Conservation (phyloP, 139 green algal species). For the Closterium sp. region DNA sequence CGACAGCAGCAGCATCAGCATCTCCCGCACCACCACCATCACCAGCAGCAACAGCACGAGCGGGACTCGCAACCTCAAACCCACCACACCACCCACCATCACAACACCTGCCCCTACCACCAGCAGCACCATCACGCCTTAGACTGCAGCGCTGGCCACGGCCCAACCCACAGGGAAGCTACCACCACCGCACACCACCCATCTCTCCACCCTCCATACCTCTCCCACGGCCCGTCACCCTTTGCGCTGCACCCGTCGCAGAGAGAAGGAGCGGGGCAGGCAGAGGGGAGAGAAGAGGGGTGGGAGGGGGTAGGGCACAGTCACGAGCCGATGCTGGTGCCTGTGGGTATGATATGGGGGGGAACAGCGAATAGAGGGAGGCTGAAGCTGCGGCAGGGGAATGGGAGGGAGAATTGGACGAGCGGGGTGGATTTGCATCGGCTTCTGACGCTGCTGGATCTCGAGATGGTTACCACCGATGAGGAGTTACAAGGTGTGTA, state of each 20-base stretch:
- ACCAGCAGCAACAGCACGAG: no score
- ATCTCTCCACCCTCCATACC: no score
- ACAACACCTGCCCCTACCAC: neutral
- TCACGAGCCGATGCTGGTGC: neutral
- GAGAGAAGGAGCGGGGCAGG: neutral
- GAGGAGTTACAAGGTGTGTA: conserved; percentile 14
- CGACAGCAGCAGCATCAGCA: neutral
- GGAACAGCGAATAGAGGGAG: conserved; percentile 19
- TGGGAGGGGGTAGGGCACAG: neutral
- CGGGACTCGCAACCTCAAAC: neutral
- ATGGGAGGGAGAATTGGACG: conserved; percentile 33
- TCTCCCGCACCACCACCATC: no score
- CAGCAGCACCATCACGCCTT: neutral
- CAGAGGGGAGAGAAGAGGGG: neutral
- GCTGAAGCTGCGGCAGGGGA: conserved; percentile 22
- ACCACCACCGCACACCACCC: no score
- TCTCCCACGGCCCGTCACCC: no score
- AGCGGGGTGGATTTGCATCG: conserved; percentile 11
- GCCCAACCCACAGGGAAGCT: no score
- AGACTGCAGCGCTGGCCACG: neutral
- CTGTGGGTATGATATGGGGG: conserved; percentile 36
- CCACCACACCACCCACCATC: neutral
- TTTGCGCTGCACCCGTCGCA: neutral
- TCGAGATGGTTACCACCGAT: conserved; percentile 24
- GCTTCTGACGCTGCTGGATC: conserved; percentile 22